Conservation (phyloP, 768 basidiomycete species). For the Amanita muscaria region DNA sequence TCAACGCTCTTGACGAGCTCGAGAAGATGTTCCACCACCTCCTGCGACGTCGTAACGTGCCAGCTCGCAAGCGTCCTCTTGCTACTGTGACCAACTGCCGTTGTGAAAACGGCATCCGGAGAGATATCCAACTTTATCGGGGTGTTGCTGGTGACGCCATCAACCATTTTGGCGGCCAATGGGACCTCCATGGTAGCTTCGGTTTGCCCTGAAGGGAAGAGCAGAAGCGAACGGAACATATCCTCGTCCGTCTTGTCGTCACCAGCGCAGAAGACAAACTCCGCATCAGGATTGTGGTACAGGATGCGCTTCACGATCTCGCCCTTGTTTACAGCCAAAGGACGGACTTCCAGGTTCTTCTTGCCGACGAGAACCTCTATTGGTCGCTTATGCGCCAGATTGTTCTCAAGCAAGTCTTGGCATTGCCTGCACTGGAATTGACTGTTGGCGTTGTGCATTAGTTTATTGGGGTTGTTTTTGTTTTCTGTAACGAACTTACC, state of each 20-base stretch:
- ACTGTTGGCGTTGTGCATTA: conserved; percentile 26
- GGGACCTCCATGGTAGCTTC: conserved; percentile 50
- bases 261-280: conserved; percentile 96
- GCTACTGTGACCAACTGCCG: conserved; percentile 83
- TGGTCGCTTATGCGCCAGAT: conserved; percentile 83
- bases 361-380: conserved; percentile 97
- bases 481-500: conserved; percentile 39
- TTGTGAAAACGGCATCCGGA: conserved; percentile 77
- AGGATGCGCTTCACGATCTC: conserved; percentile 95
- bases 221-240: conserved; percentile 89
- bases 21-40: conserved; percentile 77
- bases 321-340: conserved; percentile 94
- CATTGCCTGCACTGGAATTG: conserved; percentile 95
- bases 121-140: conserved; percentile 55
- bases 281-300: conserved; percentile 88
- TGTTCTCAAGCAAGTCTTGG: conserved; percentile 92
- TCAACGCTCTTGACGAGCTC: conserved; percentile 38
- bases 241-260: conserved; percentile 99
- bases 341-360: conserved; percentile 97
- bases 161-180: conserved; percentile 43
- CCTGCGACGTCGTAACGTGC: conserved; percentile 86
- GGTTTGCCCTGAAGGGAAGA: conserved; percentile 42
- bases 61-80: conserved; percentile 88
- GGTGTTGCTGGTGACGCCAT: conserved; percentile 27
- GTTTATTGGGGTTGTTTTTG: conserved; percentile 5